Percentiles rank a stretch among this genome's conserved stretches.
phyloP scores from a whole-genome alignment of 148 eudicot genomes.

The Talinum fruticosum region DNA sequence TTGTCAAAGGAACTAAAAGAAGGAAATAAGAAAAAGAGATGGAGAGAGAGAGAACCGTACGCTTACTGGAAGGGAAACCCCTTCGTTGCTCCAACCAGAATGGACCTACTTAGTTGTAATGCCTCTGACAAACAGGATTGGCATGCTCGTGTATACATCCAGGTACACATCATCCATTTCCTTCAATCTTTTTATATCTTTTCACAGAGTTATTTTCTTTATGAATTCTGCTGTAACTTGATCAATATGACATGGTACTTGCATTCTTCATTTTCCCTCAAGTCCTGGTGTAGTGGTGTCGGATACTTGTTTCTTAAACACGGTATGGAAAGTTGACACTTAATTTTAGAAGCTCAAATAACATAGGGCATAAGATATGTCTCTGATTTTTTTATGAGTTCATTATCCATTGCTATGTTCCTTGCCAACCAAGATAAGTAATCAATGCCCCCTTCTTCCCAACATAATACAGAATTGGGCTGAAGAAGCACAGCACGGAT shows the following conservation, averaged over 20 bases:
- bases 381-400: neutral
- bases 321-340: neutral
- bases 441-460: neutral
- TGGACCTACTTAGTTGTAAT: constrained; percentile 76
- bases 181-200: neutral
- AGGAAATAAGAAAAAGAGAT: constrained; percentile 52
- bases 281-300: neutral
- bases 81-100: constrained; percentile 50
- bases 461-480: constrained; percentile 55
- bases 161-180: constrained; percentile 37
- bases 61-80: constrained; percentile 95
- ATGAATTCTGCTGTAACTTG: neutral
- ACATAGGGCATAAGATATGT: neutral
- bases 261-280: neutral
- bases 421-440: neutral
- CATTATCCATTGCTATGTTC: neutral
- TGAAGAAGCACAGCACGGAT: constrained; percentile 51
- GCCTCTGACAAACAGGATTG: constrained; percentile 65
- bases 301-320: neutral
- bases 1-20: constrained; percentile 55
- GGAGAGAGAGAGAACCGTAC: constrained; percentile 64
- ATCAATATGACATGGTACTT: neutral
- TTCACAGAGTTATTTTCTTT: neutral
- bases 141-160: constrained; percentile 61
- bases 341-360: neutral